Base-by-base conservation (phyloP, 805 yeast genomes). In the Jamesozyma lodderae region DNA sequence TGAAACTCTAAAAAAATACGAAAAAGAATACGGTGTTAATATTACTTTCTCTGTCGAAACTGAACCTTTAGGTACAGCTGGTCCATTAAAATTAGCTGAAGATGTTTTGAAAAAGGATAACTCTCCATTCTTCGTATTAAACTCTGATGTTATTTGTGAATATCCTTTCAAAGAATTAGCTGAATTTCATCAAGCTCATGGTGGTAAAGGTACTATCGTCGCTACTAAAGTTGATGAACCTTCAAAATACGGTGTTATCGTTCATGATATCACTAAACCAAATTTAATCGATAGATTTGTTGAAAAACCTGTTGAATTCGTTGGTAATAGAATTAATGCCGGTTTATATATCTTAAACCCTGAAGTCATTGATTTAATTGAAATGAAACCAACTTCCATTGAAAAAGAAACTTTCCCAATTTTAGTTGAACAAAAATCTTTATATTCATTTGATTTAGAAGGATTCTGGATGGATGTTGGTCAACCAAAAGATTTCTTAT, bases 401-500 rank as follows among this genome's bases (percentile, higher is more conserved):
- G 99, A 92, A 76, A 88, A 88, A 81, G 99, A 92, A 76, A 88
- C 96, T 53, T 92, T 92, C 96, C 99, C 99, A 58, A 69, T 72
- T 57, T 77, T 92, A 57, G 96, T 94, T 51, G 94, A 84, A 68
- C 70, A 81, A 62, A 87, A 81, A 61, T 75, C 81, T 44, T 75
- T 92, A 58, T 92, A 80, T 75, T 88, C 97, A 39, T 92, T 84
- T 60, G 99, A 92, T 68, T 78, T 92, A 61, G 96, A 92, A 73
- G 97, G 98, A 51, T 92, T 79, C 84, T 92, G 99, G 99, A 92
- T 92, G 98, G 99, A 92, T 68, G 96, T 92, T 53, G 99, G 99
- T 68, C 99, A 92, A 75, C 99, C 99, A 76, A 92, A 90, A 78
- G 99, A 92, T 70, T 92, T 87, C 80, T 70, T 92, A 50, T 79